A percentile compares a stretch with the other conserved stretches of the same genome.
Conservation (phyloP, 1,284 basidiomycete genomes). For the Sanghuangporus sanghuang region DNA sequence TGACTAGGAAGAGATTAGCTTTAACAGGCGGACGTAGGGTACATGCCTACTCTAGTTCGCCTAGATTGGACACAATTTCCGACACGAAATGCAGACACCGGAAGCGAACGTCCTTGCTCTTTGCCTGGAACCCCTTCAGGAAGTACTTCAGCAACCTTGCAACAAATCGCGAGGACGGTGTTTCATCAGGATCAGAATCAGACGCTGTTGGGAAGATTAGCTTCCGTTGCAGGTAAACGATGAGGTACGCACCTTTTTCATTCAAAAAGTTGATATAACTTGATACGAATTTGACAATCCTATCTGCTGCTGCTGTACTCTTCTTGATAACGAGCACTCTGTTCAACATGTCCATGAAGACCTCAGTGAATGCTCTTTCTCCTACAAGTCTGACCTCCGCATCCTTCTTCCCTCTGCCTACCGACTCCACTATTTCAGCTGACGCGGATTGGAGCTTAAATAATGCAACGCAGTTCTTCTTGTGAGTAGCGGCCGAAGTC, state of each 20-base stretch:
- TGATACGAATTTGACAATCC: slow-evolving; percentile 16
- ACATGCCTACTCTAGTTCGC: slow-evolving; percentile 69
- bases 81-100: slow-evolving; percentile 75
- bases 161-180: slow-evolving; percentile 70
- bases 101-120: slow-evolving; percentile 86
- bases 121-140: slow-evolving; percentile 80
- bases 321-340: slow-evolving; percentile 18
- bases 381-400: slow-evolving; percentile 14
- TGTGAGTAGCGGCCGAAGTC: slow-evolving; percentile 17
- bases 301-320: slow-evolving; percentile 12
- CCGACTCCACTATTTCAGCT: slow-evolving; percentile 8
- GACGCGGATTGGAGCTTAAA: slow-evolving; percentile 16
- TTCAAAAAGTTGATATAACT: slow-evolving; percentile 16
- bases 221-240: neutral
- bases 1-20: slow-evolving; percentile 3
- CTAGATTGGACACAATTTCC: slow-evolving; percentile 75
- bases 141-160: slow-evolving; percentile 73
- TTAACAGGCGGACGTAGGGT: neutral
- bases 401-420: slow-evolving; percentile 3
- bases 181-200: slow-evolving; percentile 41
- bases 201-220: neutral
- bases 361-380: slow-evolving; percentile 13
- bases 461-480: slow-evolving; percentile 18
- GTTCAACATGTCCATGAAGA: slow-evolving; percentile 17
- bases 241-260: slow-evolving; percentile 11